phyloP scores from a whole-genome alignment of 1,139 yeast genomes.

The Tardiomyces digboiensis region DNA sequence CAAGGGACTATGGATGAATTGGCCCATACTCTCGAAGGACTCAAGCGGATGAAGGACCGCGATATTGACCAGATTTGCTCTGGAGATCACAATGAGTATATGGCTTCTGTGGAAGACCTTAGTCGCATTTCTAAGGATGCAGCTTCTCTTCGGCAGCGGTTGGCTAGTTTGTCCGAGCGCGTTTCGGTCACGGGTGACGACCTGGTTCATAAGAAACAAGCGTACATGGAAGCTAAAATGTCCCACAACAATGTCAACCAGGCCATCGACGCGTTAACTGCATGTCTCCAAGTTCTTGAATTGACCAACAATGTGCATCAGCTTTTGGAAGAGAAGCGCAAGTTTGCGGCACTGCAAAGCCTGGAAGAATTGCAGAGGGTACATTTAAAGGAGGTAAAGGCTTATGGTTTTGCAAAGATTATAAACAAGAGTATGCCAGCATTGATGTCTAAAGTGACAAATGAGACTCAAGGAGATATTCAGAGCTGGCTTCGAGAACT shows the following conservation, averaged over 20 bases:
- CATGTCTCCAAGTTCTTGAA: constrained; percentile 77
- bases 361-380: constrained; percentile 64
- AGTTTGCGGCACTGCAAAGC: constrained; percentile 80
- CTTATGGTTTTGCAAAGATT: constrained; percentile 61
- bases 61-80: constrained; percentile 56
- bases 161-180: constrained; percentile 41
- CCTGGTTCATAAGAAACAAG: constrained; percentile 37
- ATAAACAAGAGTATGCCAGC: constrained; percentile 64
- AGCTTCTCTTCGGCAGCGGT: constrained; percentile 40
- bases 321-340: constrained; percentile 60
- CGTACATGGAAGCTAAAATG: constrained; percentile 9
- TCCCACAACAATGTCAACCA: constrained; percentile 23
- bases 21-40: constrained; percentile 44
- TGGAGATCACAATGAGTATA: constrained; percentile 44
- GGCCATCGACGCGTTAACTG: constrained; percentile 28
- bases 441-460: constrained; percentile 63
- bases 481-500: constrained; percentile 60
- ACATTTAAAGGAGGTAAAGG: constrained; percentile 59
- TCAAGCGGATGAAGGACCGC: constrained; percentile 50
- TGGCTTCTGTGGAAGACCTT: constrained; percentile 46
- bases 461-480: constrained; percentile 67
- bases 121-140: constrained; percentile 48
- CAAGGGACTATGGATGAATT: constrained; percentile 48
- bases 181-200: constrained; percentile 56
- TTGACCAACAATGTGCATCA: constrained; percentile 82